Evolutionary conservation across 768 basidiomycete genomes (phyloP).

Genomic region (Mrakia hoshinonis): DNA sequence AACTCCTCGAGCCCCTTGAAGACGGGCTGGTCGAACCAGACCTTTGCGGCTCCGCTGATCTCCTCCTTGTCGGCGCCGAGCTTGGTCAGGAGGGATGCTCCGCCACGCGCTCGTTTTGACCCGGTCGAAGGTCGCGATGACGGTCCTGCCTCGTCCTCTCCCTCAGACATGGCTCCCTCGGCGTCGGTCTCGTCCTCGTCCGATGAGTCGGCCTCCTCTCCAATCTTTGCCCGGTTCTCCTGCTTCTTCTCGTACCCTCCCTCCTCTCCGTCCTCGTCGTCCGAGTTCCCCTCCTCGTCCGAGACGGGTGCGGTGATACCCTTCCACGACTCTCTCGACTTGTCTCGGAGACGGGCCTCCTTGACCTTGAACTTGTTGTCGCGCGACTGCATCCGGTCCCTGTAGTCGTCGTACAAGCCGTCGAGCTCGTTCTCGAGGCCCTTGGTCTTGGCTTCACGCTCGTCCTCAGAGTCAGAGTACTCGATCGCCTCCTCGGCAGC

Average conservation of each 20-base stretch:
- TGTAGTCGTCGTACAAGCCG: constrained; percentile 78
- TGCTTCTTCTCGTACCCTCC: constrained; percentile 35
- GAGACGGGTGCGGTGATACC: constrained; percentile 52
- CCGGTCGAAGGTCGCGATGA: constrained; percentile 2
- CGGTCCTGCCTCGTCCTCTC: constrained; percentile 23
- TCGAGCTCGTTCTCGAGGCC: constrained; percentile 80
- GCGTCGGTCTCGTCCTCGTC: constrained; percentile 28
- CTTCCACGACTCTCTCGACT: constrained; percentile 67
- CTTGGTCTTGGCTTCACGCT: constrained; percentile 53
- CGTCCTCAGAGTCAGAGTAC: constrained; percentile 49
- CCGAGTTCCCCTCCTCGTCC: constrained; percentile 44
- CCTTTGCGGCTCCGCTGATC: constrained; percentile 50
- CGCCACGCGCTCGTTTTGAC: constrained; percentile 32
- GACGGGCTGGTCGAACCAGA: constrained; percentile 95
- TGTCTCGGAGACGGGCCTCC: constrained; percentile 63
- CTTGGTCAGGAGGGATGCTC: constrained; percentile 49
- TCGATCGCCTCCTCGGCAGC: constrained; percentile 43
- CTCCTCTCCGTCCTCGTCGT: constrained; percentile 32
- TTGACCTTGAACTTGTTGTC: constrained; percentile 81
- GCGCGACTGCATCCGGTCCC: constrained; percentile 64
- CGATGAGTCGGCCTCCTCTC: constrained; percentile 27
- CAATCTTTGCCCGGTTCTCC: constrained; percentile 25
- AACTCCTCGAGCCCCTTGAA: constrained; percentile 57
- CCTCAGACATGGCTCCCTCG: constrained; percentile 35
- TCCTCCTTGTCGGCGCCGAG: constrained; percentile 43